Conservation (phyloP, 2,329 filamentous ascomycete genomes). For the Alternaria longipes region DNA sequence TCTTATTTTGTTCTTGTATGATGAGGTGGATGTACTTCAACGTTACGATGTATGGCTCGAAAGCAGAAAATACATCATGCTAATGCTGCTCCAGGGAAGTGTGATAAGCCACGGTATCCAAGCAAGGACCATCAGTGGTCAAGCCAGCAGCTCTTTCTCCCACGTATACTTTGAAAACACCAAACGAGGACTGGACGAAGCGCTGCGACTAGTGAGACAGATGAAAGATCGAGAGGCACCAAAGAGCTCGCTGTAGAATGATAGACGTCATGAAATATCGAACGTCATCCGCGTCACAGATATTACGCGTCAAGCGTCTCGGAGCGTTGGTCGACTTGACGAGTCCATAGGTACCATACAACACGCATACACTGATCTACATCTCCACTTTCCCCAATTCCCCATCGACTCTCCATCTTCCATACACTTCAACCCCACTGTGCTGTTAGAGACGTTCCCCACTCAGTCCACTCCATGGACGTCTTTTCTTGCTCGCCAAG, state of each 20-base stretch:
- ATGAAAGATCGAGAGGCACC: constrained; percentile 38
- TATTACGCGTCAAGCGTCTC: neutral
- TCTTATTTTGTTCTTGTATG: neutral
- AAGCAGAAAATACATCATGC: neutral
- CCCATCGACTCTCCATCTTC: neutral
- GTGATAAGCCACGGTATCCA: constrained; percentile 50
- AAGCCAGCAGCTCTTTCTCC: constrained; percentile 50
- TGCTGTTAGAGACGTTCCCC: constrained; percentile 2
- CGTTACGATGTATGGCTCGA: neutral
- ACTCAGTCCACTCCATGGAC: neutral
- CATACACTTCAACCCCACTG: neutral
- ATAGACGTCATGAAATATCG: neutral
- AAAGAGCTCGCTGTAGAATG: constrained; percentile 35
- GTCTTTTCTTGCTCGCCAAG: neutral
- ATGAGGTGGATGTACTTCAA: neutral
- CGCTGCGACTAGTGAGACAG: constrained; percentile 36
- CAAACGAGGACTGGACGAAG: constrained; percentile 42
- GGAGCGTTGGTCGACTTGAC: neutral
- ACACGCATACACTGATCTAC: neutral
- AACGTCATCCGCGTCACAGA: neutral
- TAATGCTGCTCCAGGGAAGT: constrained; percentile 33
- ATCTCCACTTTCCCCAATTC: neutral
- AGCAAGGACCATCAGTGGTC: constrained; percentile 47
- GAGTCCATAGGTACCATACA: neutral
- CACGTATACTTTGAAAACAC: constrained; percentile 49